These are phyloP conservation scores for Vanilla planifolia DNA, from an alignment of 106 monocot genomes.

Conservation along the genomic window DNA sequence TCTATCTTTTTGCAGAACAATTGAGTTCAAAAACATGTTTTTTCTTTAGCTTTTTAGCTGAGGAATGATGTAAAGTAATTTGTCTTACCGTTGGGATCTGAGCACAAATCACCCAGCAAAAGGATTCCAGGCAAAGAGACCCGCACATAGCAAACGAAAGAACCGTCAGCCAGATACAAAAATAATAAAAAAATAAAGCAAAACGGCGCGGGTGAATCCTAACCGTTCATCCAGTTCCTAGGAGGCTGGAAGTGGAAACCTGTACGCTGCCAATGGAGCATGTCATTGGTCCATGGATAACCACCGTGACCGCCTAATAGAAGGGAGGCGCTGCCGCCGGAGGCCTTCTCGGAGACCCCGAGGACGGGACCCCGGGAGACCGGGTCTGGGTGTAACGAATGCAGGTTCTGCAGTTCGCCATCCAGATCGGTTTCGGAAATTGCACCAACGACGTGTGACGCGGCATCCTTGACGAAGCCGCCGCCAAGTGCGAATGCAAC, in stretches of 20 bases:
- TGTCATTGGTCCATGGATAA: conserved; percentile 39
- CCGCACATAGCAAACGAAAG: background rate
- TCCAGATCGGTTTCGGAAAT: background rate
- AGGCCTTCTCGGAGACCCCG: conserved; percentile 30
- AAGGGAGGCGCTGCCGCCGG: conserved; percentile 5
- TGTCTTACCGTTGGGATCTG: conserved; percentile 33
- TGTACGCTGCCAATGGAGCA: conserved; percentile 47
- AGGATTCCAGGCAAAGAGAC: background rate
- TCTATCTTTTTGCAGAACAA: too few relatives aligned
- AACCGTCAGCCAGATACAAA: background rate
- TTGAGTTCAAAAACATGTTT: too few relatives aligned
- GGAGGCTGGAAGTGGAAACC: conserved; percentile 42
- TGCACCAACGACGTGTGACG: background rate
- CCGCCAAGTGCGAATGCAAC: background rate
- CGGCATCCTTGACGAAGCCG: background rate
- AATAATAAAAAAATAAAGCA: background rate
- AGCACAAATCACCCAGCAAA: too few relatives aligned
- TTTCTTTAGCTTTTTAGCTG: too few relatives aligned
- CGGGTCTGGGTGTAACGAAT: background rate
- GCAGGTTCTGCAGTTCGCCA: background rate
- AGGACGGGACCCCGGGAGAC: conserved; percentile 8
- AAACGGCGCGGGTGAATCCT: background rate
- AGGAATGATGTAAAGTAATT: too few relatives aligned
- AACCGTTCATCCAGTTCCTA: conserved; percentile 56
- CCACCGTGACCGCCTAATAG: background rate